Conservation (phyloP, 2,329 filamentous ascomycete species). For the Parafenestella ontariensis region DNA sequence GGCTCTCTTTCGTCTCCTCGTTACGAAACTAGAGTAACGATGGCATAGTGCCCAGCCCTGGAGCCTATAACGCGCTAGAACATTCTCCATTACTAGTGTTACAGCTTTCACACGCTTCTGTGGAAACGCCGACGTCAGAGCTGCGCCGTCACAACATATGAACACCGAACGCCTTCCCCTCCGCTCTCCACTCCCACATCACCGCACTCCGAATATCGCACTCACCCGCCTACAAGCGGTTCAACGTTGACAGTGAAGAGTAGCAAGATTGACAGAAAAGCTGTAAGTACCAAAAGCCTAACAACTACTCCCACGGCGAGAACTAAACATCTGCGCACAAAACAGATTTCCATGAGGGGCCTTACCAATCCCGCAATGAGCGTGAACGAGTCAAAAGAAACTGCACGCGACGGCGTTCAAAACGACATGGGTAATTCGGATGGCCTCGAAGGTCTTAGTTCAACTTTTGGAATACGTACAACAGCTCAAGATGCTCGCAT, state of each 20-base stretch:
- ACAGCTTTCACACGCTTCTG: constrained; percentile 15
- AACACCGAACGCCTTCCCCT: background rate
- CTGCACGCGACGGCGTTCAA: too few species aligned
- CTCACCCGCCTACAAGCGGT: background rate
- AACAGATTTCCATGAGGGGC: background rate
- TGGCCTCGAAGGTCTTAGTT: too few species aligned
- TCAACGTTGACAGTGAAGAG: background rate
- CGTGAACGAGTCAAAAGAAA: too few species aligned
- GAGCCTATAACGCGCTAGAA: background rate
- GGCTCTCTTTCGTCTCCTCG: too few species aligned
- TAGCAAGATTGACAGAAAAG: background rate
- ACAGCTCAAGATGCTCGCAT: background rate
- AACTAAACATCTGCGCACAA: background rate
- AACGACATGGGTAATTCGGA: too few species aligned
- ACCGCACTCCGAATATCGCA: background rate
- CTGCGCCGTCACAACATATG: background rate
- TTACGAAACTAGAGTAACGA: background rate
- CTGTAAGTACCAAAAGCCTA: background rate
- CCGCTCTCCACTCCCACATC: background rate
- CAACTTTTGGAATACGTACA: too few species aligned
- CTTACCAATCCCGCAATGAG: too few species aligned
- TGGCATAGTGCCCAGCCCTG: background rate
- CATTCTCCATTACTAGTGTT: constrained; percentile 24
- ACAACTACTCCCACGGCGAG: background rate
- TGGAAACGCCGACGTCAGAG: background rate